phyloP scores from a whole-genome alignment of 495 filamentous ascomycete genomes.

The Entonaema liquescens region DNA sequence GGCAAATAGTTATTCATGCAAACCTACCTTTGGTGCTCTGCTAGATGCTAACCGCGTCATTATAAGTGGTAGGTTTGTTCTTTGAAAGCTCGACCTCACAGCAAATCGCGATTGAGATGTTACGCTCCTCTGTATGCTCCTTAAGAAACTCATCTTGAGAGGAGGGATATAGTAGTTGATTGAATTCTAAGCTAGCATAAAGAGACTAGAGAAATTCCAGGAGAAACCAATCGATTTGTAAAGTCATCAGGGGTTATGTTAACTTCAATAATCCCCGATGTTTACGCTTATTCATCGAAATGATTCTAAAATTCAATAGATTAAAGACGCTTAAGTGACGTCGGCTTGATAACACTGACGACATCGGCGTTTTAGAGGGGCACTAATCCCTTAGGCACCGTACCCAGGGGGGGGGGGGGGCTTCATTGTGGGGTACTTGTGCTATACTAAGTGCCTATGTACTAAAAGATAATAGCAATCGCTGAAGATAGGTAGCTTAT shows the following conservation, averaged over 20 bases:
- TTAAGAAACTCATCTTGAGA: slow-evolving; percentile 35
- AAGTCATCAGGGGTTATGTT: neutral
- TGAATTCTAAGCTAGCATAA: slow-evolving; percentile 2
- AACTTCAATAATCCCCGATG: slow-evolving; percentile 5
- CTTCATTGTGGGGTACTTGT: slow-evolving; percentile 23
- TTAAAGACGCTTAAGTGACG: slow-evolving; percentile 27
- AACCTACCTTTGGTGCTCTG: slow-evolving; percentile 54
- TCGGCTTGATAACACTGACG: slow-evolving; percentile 34
- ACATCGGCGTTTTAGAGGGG: slow-evolving; percentile 37
- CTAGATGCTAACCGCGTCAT: slow-evolving; percentile 53
- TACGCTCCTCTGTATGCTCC: slow-evolving; percentile 48
- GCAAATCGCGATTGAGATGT: slow-evolving; percentile 44
- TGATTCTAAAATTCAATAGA: slow-evolving; percentile 5
- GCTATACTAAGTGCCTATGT: neutral
- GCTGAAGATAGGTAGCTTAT: slow-evolving; percentile 3
- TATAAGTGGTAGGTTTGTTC: slow-evolving; percentile 47
- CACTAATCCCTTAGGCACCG: slow-evolving; percentile 10
- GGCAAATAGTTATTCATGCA: neutral
- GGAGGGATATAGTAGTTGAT: slow-evolving; percentile 4
- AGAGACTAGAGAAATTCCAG: neutral
- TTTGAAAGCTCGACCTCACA: slow-evolving; percentile 49
- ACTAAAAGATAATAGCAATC: neutral
- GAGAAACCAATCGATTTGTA: slow-evolving; percentile 5
- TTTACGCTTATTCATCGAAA: slow-evolving; percentile 9
- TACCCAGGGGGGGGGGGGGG: neutral